Evolutionary conservation across 2,329 filamentous ascomycete species (phyloP), one percentile per base, ranked within the genome.

Genomic region (Aureobasidium musti): DNA sequence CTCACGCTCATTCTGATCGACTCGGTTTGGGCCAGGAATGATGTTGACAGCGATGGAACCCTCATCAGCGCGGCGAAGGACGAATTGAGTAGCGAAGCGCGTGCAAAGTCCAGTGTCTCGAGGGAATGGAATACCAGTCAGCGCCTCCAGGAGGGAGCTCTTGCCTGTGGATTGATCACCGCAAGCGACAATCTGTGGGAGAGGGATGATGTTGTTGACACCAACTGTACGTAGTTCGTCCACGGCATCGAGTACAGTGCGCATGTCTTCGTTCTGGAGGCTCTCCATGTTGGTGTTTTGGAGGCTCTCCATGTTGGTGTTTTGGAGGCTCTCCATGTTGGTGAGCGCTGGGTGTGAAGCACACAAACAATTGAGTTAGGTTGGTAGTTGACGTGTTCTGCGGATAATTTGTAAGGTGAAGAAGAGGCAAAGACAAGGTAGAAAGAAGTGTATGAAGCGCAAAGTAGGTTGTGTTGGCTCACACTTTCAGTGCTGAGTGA

Each of bases 101-200:
- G 87, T 89, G 71, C 86, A 88, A 0, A 86, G 66, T 28, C 77
- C 82, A 2, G 50, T 35, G 26, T 35, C 28, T 30, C 47, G 23
- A 50, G 47, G 49, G 3, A 52, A 52, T n/a, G 49, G 49, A 7
- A 90, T 82, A 11, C 83, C 81, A 0, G 86, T 85, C 54, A 90
- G 85, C 0, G 87, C 87, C 69, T 89, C 84, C 0, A 89, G 80
- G 0, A 89, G 85, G 0, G 85, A 88, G n/a, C 83, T 86, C 72
- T 89, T 89, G 2, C 86, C 87, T 0, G 83, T 82, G 0, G 83
- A 86, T 66, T 87, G 84, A 64, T 87, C 83, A 5, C 87, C 86
- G 33, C 84, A 84, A 5, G 88, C 85, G 4, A 69, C 70, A 35
- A 76, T 66, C 57, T 74, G 72, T 17, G 79, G 76, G 0, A 79